Percentiles rank a stretch among this genome's conserved stretches.
Evolutionary conservation across 306 rosid species (phyloP).

Genomic region (Begonia loranthoides): DNA sequence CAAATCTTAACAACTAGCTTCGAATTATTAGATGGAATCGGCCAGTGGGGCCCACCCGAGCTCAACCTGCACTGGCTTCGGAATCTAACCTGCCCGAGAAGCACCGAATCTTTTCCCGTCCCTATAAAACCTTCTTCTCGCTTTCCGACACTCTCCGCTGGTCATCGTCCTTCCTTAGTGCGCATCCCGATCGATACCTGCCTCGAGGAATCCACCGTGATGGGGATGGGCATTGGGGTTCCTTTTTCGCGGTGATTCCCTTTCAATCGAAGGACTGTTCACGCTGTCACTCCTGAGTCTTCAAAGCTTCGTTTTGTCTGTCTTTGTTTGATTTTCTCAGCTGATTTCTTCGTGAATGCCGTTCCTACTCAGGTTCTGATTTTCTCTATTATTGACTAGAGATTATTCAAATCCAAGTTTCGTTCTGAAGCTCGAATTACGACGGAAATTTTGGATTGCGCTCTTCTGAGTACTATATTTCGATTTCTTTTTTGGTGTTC

Average conservation of each 20-base stretch:
- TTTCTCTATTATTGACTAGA: neutral
- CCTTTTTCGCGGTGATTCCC: neutral
- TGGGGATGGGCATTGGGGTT: constrained; percentile 5
- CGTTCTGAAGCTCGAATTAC: neutral
- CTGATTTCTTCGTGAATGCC: too few relatives aligned
- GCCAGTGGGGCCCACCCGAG: too few relatives aligned
- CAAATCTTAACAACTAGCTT: too few relatives aligned
- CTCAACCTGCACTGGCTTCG: too few relatives aligned
- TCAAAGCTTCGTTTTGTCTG: neutral
- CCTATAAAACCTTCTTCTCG: too few relatives aligned
- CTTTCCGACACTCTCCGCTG: neutral
- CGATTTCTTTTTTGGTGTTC: too few relatives aligned
- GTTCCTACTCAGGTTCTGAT: too few relatives aligned
- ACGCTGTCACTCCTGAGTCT: constrained; percentile 2
- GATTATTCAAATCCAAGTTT: neutral
- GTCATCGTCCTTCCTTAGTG: neutral
- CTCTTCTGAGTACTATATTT: neutral
- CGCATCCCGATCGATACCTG: neutral
- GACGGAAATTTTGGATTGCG: constrained; percentile 3
- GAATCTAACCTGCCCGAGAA: too few relatives aligned
- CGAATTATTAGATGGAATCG: too few relatives aligned
- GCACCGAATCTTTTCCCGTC: too few relatives aligned
- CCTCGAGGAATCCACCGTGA: neutral
- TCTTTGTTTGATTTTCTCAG: too few relatives aligned
- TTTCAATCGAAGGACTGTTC: constrained; percentile 5